Percentiles rank a stretch among this genome's conserved stretches.
Evolutionary conservation across 768 basidiomycete genomes (phyloP).

Genomic region (Termitomyces sp.): DNA sequence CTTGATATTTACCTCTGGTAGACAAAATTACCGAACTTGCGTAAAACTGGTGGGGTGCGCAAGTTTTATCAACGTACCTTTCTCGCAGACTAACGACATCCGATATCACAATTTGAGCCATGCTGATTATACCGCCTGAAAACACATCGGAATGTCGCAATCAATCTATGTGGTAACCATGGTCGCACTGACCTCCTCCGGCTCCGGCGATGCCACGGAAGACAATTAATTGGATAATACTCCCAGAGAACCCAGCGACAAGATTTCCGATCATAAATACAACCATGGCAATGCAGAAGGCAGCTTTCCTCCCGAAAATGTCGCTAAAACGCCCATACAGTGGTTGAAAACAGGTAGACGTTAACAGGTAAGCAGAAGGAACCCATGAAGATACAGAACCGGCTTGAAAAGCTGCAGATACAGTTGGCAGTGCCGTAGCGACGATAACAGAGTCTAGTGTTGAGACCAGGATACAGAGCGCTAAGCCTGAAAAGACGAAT

Average conservation of each 20-base stretch:
- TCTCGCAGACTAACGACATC: conserved; percentile 71
- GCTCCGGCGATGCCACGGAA: conserved; percentile 65
- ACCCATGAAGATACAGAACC: conserved; percentile 66
- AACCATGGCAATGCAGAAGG: conserved; percentile 51
- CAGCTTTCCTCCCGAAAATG: conserved; percentile 62
- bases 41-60: not conserved
- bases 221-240: conserved; percentile 62
- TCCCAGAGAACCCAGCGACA: conserved; percentile 58
- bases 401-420: conserved; percentile 60
- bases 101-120: conserved; percentile 67
- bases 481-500: conserved; percentile 55
- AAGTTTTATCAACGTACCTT: conserved; percentile 29
- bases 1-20: conserved; percentile 71
- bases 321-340: conserved; percentile 60
- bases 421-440: conserved; percentile 66
- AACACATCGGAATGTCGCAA: not conserved
- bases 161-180: not conserved
- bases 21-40: not conserved
- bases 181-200: conserved; percentile 44
- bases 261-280: conserved; percentile 65
- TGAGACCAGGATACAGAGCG: conserved; percentile 57
- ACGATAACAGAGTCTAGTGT: conserved; percentile 69
- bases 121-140: conserved; percentile 55
- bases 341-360: conserved; percentile 59
- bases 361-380: conserved; percentile 65